These are phyloP conservation scores for Calonectria hongkongensis DNA, from an alignment of 2,329 filamentous ascomycete genomes.

Conservation along the genomic window DNA sequence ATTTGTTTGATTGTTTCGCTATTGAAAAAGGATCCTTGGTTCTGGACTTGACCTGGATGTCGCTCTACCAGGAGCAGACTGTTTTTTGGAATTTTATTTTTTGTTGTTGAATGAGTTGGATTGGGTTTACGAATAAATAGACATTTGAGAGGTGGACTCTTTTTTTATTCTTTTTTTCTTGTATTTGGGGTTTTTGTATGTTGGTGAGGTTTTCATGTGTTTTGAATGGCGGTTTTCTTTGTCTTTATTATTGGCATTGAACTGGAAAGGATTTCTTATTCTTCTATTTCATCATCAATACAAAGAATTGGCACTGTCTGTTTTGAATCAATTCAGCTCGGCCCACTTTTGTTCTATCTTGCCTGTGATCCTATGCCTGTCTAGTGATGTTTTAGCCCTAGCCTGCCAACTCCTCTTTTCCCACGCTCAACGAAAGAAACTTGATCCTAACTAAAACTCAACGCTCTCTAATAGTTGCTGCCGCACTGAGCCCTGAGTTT, in stretches of 20 bases:
- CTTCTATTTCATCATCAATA: conserved; percentile 23
- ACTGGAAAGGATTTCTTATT: conserved; percentile 7
- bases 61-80: conserved; percentile 9
- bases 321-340: not conserved
- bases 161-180: conserved; percentile 11
- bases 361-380: not conserved
- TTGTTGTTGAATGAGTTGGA: conserved; percentile 16
- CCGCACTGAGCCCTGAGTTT: conserved; percentile 11
- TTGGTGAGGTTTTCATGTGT: not conserved
- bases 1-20: conserved; percentile 13
- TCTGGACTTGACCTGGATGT: conserved; percentile 2
- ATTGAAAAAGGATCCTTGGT: conserved; percentile 14
- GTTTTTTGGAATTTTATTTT: conserved; percentile 7
- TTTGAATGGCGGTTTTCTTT: conserved; percentile 7
- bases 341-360: not conserved
- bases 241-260: conserved; percentile 18
- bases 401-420: too few relatives aligned
- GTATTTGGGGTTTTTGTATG: conserved; percentile 17
- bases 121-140: conserved; percentile 14
- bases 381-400: not conserved
- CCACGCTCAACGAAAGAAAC: not conserved
- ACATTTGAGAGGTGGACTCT: not conserved
- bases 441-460: not conserved
- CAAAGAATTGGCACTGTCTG: conserved; percentile 18
- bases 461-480: conserved; percentile 6